Conservation (phyloP, 169 alveolate genomes). For the Plasmodium falciparum region DNA sequence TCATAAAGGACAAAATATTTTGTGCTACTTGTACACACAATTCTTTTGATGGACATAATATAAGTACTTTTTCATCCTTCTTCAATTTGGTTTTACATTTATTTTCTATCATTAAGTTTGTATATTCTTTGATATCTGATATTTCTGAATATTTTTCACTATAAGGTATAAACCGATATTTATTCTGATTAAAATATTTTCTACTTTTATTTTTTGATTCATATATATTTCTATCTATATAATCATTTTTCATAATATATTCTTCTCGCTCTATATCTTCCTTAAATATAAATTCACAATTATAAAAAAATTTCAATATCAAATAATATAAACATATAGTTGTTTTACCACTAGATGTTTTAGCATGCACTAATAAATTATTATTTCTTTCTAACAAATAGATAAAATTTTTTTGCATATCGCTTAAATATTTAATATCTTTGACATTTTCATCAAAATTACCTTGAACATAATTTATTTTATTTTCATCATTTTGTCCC, state of each 20-base stretch:
- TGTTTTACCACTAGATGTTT: slow-evolving; percentile 75
- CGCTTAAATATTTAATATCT: slow-evolving; percentile 46
- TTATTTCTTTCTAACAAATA: slow-evolving; percentile 60
- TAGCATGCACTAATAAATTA: slow-evolving; percentile 60
- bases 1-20: slow-evolving; percentile 30
- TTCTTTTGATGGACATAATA: slow-evolving; percentile 66
- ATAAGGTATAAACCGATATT: slow-evolving; percentile 47
- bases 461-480: slow-evolving; percentile 35
- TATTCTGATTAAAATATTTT: slow-evolving; percentile 9
- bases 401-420: slow-evolving; percentile 66
- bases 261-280: slow-evolving; percentile 67
- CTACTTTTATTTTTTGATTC: slow-evolving; percentile 4
- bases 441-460: slow-evolving; percentile 21
- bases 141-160: slow-evolving; percentile 68
- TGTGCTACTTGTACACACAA: slow-evolving; percentile 69
- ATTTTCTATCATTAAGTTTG: slow-evolving; percentile 33
- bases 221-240: background rate
- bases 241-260: slow-evolving; percentile 6
- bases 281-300: slow-evolving; percentile 55
- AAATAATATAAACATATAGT: slow-evolving; percentile 62
- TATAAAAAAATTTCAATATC: slow-evolving; percentile 48
- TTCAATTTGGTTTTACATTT: slow-evolving; percentile 25
- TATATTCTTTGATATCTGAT: slow-evolving; percentile 45
- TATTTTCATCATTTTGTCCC: slow-evolving; percentile 22
- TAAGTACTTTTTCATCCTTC: slow-evolving; percentile 55